These are phyloP conservation scores for Mortierella alpina DNA, from an alignment of 192 early-diverging fungal genomes.

Conservation along the genomic window DNA sequence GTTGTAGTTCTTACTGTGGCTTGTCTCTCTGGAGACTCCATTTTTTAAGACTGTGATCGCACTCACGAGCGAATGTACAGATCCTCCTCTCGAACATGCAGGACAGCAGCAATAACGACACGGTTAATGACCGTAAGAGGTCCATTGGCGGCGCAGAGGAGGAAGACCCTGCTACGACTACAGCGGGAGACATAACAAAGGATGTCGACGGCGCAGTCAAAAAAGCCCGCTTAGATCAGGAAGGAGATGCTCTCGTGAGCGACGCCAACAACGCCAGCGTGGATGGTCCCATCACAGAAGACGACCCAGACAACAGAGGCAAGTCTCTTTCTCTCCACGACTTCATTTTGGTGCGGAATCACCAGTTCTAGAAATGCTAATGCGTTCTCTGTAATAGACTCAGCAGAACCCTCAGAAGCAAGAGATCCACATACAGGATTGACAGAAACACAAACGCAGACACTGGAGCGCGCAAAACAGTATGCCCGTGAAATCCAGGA, in stretches of 20 bases:
- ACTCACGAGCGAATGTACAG: too few relatives aligned
- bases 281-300: neutral
- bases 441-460: slow-evolving; percentile 12
- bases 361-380: neutral
- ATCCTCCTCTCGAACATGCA: neutral
- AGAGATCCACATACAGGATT: slow-evolving; percentile 31
- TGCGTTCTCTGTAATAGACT: neutral
- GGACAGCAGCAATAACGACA: neutral
- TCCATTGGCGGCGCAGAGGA: neutral
- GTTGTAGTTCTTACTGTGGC: too few relatives aligned
- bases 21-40: too few relatives aligned
- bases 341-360: too few relatives aligned
- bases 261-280: neutral
- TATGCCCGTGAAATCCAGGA: slow-evolving; percentile 41
- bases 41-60: too few relatives aligned
- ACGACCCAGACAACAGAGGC: slow-evolving; percentile 1
- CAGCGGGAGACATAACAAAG: neutral
- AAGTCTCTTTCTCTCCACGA: neutral
- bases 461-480: slow-evolving; percentile 37
- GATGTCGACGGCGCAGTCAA: slow-evolving; percentile 2
- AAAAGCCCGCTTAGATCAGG: slow-evolving; percentile 27
- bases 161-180: neutral
- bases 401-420: slow-evolving; percentile 1
- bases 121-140: neutral
- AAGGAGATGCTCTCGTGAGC: neutral